These are phyloP conservation scores for Xylariomycetidae sp. DNA, from an alignment of 2,329 filamentous ascomycete genomes.

Conservation along the genomic window DNA sequence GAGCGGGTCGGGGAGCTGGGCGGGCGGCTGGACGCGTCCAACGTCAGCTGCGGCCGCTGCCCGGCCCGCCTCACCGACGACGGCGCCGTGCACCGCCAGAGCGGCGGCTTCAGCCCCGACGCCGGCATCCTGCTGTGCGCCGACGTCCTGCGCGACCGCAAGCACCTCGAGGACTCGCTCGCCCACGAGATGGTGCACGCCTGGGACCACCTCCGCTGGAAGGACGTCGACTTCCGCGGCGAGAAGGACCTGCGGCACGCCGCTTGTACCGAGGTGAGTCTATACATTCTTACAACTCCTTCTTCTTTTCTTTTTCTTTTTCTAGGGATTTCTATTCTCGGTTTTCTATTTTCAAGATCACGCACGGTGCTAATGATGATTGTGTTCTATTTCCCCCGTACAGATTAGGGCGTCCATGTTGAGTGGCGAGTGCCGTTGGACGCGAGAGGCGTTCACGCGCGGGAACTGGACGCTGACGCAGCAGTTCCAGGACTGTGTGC, in stretches of 20 bases:
- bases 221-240: slow-evolving; percentile 75
- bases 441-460: slow-evolving; percentile 76
- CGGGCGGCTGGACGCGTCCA: slow-evolving; percentile 66
- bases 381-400: slow-evolving; percentile 5
- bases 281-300: no score
- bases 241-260: slow-evolving; percentile 76
- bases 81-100: slow-evolving; percentile 58
- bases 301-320: slow-evolving; percentile 1
- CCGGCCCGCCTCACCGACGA: slow-evolving; percentile 51
- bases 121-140: slow-evolving; percentile 90
- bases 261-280: slow-evolving; percentile 81
- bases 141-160: slow-evolving; percentile 76
- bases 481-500: slow-evolving; percentile 91
- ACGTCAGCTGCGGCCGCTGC: slow-evolving; percentile 81
- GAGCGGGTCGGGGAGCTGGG: slow-evolving; percentile 77
- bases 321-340: background rate
- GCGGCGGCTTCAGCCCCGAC: slow-evolving; percentile 79
- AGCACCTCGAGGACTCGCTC: slow-evolving; percentile 87
- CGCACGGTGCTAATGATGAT: no score
- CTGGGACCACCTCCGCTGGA: slow-evolving; percentile 88
- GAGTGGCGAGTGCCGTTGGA: slow-evolving; percentile 90
- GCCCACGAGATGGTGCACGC: slow-evolving; percentile 98
- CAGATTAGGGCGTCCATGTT: slow-evolving; percentile 90
- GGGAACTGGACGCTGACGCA: slow-evolving; percentile 86
- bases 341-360: no score